Base-by-base conservation (phyloP, 805 yeast genomes). In the Ogataea angusta region DNA sequence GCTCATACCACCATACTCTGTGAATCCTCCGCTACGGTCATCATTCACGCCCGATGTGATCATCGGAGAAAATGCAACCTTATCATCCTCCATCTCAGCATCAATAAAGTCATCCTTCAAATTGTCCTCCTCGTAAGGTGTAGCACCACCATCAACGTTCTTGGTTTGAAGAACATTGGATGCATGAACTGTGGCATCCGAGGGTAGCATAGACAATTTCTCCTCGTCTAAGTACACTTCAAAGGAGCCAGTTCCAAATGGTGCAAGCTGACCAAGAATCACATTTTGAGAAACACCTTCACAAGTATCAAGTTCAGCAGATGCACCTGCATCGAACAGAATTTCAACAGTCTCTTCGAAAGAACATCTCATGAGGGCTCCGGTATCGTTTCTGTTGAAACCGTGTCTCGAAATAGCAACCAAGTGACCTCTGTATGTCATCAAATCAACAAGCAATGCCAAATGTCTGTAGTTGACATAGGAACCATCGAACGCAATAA, bases 331-430 rank as follows among this genome's bases (percentile, higher is more conserved):
- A 60, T 93, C 99, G 55, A 93, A 78, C 62, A 93, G 70, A 58
- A 93, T 93, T 69, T 93, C 99, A 30, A 93, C 99, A 6, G 99
- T 93, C 67, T 93, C 99, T 69, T 93, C 99, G 72, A 93, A 93
- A 30, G 99, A 91, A 72, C 97, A 93, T 68, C 99, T 81, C 99
- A 93, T 93, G 60, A 93, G 75, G 2, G 99, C 99, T 68, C 99
- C 99, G 22, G 99, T 93, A 52, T 93, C 96, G 27, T 95, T 85
- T 69, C 99, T 83, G 68, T 93, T 93, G 68, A 93, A 91, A 77
- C 99, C 99, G 62, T 93, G 99, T 77, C 99, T 95, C 31, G 98
- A 91, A 57, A 93, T 90, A 29, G 99, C 98, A 86, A 95, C 91
- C 66, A 93, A 74, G 61, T 91, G 96, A 59, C 99, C 99, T 60